Conservation (phyloP, 2,329 filamentous ascomycete genomes). For the Trichoderma endophyticum region DNA sequence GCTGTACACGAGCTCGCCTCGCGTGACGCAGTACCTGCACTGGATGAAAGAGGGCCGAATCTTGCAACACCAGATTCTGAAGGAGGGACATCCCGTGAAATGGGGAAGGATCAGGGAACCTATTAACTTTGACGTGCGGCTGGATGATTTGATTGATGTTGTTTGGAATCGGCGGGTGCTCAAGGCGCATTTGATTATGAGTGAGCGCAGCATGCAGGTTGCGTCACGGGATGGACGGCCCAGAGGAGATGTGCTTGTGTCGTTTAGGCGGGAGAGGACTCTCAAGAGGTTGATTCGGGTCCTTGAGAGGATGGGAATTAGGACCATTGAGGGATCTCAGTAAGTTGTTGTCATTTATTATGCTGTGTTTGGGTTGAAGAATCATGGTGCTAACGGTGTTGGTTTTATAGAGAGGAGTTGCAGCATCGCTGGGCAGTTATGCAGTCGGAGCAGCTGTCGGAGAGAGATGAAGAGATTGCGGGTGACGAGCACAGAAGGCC, state of each 20-base stretch:
- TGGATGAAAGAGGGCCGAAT: constrained; percentile 40
- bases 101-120: constrained; percentile 52
- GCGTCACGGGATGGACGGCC: constrained; percentile 32
- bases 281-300: constrained; percentile 52
- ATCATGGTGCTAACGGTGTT: constrained; percentile 21
- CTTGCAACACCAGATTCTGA: constrained; percentile 55
- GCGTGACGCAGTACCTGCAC: constrained; percentile 56
- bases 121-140: constrained; percentile 48
- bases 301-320: constrained; percentile 42
- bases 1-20: constrained; percentile 43
- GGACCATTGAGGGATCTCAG: constrained; percentile 39
- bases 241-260: constrained; percentile 47
- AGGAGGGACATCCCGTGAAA: constrained; percentile 39
- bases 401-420: constrained; percentile 33
- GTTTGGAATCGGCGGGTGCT: constrained; percentile 42
- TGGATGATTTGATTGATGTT: constrained; percentile 47
- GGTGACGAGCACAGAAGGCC: constrained; percentile 27
- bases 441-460: constrained; percentile 33
- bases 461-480: constrained; percentile 26
- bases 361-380: background rate
- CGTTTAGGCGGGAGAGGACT: constrained; percentile 52
- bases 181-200: constrained; percentile 43
- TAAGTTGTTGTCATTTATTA: constrained; percentile 30
- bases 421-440: constrained; percentile 36
- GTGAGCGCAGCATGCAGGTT: constrained; percentile 27